Percentiles rank a stretch among this genome's conserved stretches.
phyloP scores from a whole-genome alignment of 2,329 filamentous ascomycete species.

The Eurotiales sp. region DNA sequence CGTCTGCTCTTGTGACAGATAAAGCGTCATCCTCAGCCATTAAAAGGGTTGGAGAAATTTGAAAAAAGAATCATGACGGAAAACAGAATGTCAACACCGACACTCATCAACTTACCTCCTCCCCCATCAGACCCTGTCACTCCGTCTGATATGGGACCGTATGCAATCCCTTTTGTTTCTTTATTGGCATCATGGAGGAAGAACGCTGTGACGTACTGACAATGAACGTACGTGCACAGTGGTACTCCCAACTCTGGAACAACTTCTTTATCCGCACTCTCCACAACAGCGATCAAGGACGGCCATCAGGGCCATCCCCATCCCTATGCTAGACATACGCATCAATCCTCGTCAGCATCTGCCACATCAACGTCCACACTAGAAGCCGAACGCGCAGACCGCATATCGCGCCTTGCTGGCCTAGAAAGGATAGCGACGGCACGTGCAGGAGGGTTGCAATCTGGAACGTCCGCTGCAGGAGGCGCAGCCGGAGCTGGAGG shows the following conservation, averaged over 20 bases:
- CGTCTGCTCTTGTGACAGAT: too few species aligned
- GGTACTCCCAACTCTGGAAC: conserved; percentile 91
- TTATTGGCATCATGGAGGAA: conserved; percentile 10
- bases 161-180: conserved; percentile 39
- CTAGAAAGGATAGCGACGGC: conserved; percentile 81
- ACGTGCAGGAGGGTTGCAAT: conserved; percentile 42
- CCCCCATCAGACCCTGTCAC: conserved; percentile 79
- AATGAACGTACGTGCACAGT: conserved; percentile 43
- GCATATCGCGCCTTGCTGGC: conserved; percentile 91
- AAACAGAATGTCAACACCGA: conserved; percentile 50
- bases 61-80: conserved; percentile 8
- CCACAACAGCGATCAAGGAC: conserved; percentile 93
- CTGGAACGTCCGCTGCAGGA: conserved; percentile 14
- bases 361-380: conserved; percentile 65
- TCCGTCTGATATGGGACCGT: conserved; percentile 82
- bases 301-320: conserved; percentile 80
- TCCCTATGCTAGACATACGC: conserved; percentile 51
- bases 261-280: conserved; percentile 85
- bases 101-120: conserved; percentile 78
- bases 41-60: neutral
- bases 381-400: conserved; percentile 88
- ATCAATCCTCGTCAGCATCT: conserved; percentile 56
- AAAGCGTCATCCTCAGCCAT: neutral
- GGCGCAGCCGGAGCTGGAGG: conserved; percentile 17
- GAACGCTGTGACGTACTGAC: conserved; percentile 10